Base-by-base conservation (phyloP, 768 basidiomycete species). In the Lactarius tabidus region DNA sequence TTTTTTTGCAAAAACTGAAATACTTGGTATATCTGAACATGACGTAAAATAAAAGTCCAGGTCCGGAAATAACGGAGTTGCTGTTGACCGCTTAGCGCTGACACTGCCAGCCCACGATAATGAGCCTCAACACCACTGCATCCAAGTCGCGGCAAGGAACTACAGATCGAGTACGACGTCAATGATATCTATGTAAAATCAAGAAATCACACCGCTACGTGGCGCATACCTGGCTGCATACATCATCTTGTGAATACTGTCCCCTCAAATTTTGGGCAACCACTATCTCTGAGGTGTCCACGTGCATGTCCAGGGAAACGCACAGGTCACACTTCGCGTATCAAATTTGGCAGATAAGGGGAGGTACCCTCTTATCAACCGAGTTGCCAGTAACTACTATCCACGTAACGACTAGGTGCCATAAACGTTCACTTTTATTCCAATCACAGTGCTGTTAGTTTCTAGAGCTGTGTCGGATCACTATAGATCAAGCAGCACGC, bases 11-110 rank as follows among this genome's bases (percentile, higher is more conserved):
- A n/a, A 23, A 26, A 51, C 45, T 48, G n/a, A 26, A 23, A 23
- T 45, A 45, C 45, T 51, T 26, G 23, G 2, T 28, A 15, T 63
- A 12, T 55, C 33, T 29, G 45, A 39, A 58, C 23, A 9, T 41
- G 48, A 62, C 35, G 45, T 54, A 39, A 59, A 39, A n/a, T n/a
- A n/a, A n/a, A n/a, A n/a, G 9, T 45, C 41, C 15, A 41, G 54
- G 35, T 15, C 52, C 14, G 52, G 51, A 51, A 51, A 51, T 51
- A 26, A 51, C 23, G 6, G 43, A 14, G 45, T 48, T 48, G 31
- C 35, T 45, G n/a, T 43, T 29, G 6, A 4, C 33, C 33, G 33
- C 33, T 4, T 43, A 12, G 12, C 23, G 45, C 45, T 23, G 45
- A 12, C n/a, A n/a, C 45, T 48, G 23, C 57, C 2, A 7, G 63